Evolutionary conservation across 495 filamentous ascomycete species (phyloP), one percentile per base, ranked within the genome.

Genomic region (Hypoxylon lienhwacheense): DNA sequence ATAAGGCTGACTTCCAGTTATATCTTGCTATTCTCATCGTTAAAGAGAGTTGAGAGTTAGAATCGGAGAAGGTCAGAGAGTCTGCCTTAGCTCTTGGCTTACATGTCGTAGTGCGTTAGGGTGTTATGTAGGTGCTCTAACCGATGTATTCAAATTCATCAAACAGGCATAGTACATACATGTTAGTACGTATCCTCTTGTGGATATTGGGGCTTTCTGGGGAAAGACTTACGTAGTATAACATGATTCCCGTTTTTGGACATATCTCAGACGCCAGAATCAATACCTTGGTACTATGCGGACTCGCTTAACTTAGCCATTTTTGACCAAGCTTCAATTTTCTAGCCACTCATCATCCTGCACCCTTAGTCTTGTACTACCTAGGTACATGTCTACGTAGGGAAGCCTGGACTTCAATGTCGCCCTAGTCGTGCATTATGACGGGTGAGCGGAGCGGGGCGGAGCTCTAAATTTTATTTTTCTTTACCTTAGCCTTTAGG

Each of bases 41-140:
- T 19, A n/a, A 31, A n/a, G n/a, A n/a, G n/a, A n/a, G n/a, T n/a
- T n/a, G n/a, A n/a, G n/a, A n/a, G n/a, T n/a, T n/a, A n/a, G n/a
- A n/a, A n/a, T n/a, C n/a, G n/a, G n/a, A n/a, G n/a, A n/a, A n/a
- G n/a, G 14, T 17, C 41, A 24, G 25, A 17, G 5, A 43, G 24
- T 59, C 55, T 53, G 55, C 55, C 55, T 59, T 53, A 17, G 51
- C 40, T 47, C 51, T 43, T 41, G 47, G 46, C 28, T 42, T 41
- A 26, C 21, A 41, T 41, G 37, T n/a, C n/a, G 37, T 41, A 25
- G n/a, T n/a, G n/a, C n/a, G n/a, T n/a, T n/a, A n/a, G n/a, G n/a
- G n/a, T n/a, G n/a, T n/a, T n/a, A n/a, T n/a, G n/a, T n/a, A n/a
- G 21, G 37, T 26, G 37, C 12, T 41, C 37, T 17, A 20, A 26